Evolutionary conservation across 129 eudicot species (phyloP).

Genomic region (Pulicaria dysenterica): DNA sequence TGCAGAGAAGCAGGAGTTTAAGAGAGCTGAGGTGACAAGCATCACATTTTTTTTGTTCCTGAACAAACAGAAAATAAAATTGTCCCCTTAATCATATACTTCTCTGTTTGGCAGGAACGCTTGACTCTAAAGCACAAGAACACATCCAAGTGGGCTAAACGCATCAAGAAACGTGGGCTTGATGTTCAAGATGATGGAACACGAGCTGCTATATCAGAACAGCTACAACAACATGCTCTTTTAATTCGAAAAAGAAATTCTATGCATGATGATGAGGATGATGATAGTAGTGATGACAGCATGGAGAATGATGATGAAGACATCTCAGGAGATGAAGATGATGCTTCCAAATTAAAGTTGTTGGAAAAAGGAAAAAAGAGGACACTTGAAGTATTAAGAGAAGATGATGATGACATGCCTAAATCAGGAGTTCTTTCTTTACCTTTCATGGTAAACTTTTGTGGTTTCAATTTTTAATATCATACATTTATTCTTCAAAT

Average conservation of each 20-base stretch:
- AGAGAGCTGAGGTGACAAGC: conserved; percentile 73
- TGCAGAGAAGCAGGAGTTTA: conserved; percentile 88
- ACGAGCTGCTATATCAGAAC: conserved; percentile 86
- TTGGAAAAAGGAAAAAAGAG: conserved; percentile 73
- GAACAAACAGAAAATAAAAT: background rate
- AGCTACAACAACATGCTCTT: conserved; percentile 73
- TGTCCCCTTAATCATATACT: conserved; percentile 9
- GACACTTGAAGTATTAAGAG: conserved; percentile 59
- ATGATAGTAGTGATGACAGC: conserved; percentile 67
- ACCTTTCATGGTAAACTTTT: conserved; percentile 85
- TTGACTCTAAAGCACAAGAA: conserved; percentile 83
- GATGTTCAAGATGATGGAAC: conserved; percentile 88
- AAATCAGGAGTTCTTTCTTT: conserved; percentile 79
- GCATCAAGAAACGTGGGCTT: conserved; percentile 79
- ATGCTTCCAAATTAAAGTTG: conserved; percentile 49
- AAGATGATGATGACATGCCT: conserved; percentile 82
- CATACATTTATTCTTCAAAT: background rate
- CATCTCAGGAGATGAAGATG: conserved; percentile 58
- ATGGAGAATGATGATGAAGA: conserved; percentile 58
- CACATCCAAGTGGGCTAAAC: conserved; percentile 89
- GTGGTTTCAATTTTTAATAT: conserved; percentile 17
- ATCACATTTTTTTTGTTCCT: background rate
- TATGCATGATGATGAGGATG: conserved; percentile 50
- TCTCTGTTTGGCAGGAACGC: conserved; percentile 61
- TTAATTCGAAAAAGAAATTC: conserved; percentile 83